Base-by-base conservation (phyloP, 768 basidiomycete species). In the Russula vinacea region DNA sequence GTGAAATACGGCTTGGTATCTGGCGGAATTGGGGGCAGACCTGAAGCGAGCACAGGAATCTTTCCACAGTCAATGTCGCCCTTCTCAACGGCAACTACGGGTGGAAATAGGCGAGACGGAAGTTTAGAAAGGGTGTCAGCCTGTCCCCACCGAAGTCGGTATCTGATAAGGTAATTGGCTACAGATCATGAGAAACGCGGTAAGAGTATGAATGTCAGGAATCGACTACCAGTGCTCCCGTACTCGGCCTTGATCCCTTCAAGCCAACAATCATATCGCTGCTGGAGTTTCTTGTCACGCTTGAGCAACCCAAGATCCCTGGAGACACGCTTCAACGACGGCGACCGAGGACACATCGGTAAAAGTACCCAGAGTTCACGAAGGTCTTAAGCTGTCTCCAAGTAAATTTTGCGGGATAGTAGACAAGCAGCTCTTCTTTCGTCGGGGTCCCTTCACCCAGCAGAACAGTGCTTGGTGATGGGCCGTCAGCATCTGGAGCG, bases 301-400 rank as follows among this genome's bases (percentile, higher is more conserved):
- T 89, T 91, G 56, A 94, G 78, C 42, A 92, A 78, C 2, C 89
- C 90, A 51, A 94, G 82, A 71, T 94, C 90, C 45, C 91, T 92
- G 58, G 22, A 22, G 40, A 26, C 9, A 44, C n/a, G 24, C 56
- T 40, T 47, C 40, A 16, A 37, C 42, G 33, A 19, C 2, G 55
- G 5, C 7, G 33, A 19, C 19, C 19, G 32, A 35, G 42, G 49
- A 33, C 33, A 53, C 32, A 44, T 52, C 24, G 29, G 9, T 9
- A 37, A 32, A 62, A 78, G 49, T 72, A 89, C 89, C 90, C 90
- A 62, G 90, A 89, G 71, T 86, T 89, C 55, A 92, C 79, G 67
- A 92, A 91, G 5, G 84, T 81, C 76, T 86, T 91, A 32, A 92
- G 75, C 71, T 92, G 84, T 10, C 73, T 67, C 88, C 89, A 92